A percentile compares a stretch with the other conserved stretches of the same genome.
These are phyloP conservation scores for Chaetomiaceae sp. DNA, from an alignment of 2,329 filamentous ascomycete genomes.

Conservation along the genomic window DNA sequence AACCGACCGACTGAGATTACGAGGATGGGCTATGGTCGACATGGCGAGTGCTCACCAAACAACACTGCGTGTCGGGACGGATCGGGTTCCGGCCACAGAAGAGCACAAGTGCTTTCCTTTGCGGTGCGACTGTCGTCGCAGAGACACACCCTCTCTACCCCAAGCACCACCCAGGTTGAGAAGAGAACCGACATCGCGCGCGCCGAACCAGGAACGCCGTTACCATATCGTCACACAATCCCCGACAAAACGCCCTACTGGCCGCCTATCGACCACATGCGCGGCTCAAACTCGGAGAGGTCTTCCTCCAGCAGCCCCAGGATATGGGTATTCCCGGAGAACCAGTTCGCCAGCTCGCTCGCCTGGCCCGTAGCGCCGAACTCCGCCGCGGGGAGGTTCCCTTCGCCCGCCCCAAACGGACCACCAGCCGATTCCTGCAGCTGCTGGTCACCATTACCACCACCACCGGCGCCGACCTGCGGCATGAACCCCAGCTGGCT, in stretches of 20 bases:
- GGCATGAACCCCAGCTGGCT: slow-evolving; percentile 57
- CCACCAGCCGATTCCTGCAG: slow-evolving; percentile 23
- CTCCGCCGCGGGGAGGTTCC: slow-evolving; percentile 1
- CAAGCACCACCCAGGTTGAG: background rate
- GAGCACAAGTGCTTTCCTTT: too few species aligned
- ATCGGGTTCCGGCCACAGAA: too few species aligned
- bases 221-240: background rate
- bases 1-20: slow-evolving; percentile 50
- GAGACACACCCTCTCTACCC: too few species aligned
- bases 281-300: slow-evolving; percentile 36
- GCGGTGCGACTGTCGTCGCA: too few species aligned
- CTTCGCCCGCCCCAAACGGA: background rate
- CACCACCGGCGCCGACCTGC: slow-evolving; percentile 30
- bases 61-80: too few species aligned
- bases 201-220: background rate
- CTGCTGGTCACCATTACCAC: too few species aligned
- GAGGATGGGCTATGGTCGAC: background rate
- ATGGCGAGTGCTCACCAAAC: too few species aligned
- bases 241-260: background rate
- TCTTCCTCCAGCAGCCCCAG: slow-evolving; percentile 61
- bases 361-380: slow-evolving; percentile 24
- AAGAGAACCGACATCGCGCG: too few species aligned
- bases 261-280: slow-evolving; percentile 15
- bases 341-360: slow-evolving; percentile 57
- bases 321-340: slow-evolving; percentile 59